Evolutionary conservation across 768 basidiomycete genomes (phyloP).

Genomic region (Sarcodon sp.): DNA sequence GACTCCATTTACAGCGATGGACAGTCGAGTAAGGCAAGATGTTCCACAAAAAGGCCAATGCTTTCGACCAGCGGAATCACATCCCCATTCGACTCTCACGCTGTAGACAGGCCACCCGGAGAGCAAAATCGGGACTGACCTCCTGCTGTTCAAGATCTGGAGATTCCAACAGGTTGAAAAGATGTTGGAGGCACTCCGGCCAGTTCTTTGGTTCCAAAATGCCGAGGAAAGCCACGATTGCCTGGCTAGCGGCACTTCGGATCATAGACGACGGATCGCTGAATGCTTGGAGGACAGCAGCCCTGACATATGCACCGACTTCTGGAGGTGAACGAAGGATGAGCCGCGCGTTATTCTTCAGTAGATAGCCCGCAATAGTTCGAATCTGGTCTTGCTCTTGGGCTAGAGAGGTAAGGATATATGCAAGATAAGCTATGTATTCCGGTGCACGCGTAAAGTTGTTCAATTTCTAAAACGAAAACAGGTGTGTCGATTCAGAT

Average conservation of each 20-base stretch:
- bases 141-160: constrained; percentile 69
- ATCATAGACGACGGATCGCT: constrained; percentile 75
- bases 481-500: constrained; percentile 3
- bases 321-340: constrained; percentile 56
- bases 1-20: background rate
- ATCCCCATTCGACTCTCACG: background rate
- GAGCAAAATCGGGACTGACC: constrained; percentile 33
- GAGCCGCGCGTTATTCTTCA: constrained; percentile 89
- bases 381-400: constrained; percentile 88
- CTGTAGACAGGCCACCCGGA: background rate
- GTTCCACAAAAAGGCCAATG: background rate
- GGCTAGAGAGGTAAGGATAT: constrained; percentile 73
- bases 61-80: background rate
- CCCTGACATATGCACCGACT: constrained; percentile 64
- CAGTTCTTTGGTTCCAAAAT: constrained; percentile 85
- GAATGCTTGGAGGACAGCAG: constrained; percentile 70
- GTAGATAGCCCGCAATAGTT: constrained; percentile 89
- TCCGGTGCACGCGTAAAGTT: constrained; percentile 80
- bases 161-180: constrained; percentile 72
- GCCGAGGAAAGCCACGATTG: constrained; percentile 81
- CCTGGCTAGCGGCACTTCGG: constrained; percentile 88
- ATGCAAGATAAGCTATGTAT: constrained; percentile 91
- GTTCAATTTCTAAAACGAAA: constrained; percentile 59
- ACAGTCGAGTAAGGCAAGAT: background rate
- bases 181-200: constrained; percentile 86